Evolutionary conservation across 2,329 filamentous ascomycete genomes (phyloP), one percentile per base, ranked within the genome.

Genomic region (Gliomastix tumulicola): DNA sequence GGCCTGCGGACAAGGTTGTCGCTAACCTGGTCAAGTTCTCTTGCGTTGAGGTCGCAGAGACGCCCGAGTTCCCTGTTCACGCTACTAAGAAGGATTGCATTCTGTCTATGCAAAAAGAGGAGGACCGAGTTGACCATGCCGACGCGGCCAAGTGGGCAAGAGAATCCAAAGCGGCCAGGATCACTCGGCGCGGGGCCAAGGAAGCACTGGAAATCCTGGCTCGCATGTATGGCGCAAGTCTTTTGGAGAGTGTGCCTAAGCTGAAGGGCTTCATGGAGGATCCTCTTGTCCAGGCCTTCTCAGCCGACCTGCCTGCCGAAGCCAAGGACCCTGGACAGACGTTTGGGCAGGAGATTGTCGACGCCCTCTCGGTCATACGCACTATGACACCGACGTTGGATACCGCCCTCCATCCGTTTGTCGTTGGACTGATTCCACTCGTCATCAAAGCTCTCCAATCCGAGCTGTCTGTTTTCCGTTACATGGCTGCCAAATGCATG

Each of bases 1-100:
- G 82, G 13, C 88, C 94, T 11, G 89, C 92, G 13, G 89, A 96
- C 57, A 98, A 98, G 64, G 85, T 98, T 12, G 89, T 97, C 20
- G 82, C 86, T 32, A 98, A 98, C 53, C 63, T 98, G 36, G 87
- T 94, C 63, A 97, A 96, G 54, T 98, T 96, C 61, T 95, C 88
- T 44, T 98, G 92, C 53, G 88, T 96, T 51, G 92, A 98, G 56
- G 94, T 94, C 2, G 90, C 92, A 1, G 94, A 98, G 59, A 98
- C 94, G 0, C 92, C 92, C 1, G 92, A 97, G 52, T 97, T 97
- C 56, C 79, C 82, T 5, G 82, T 85, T 20, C 92, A 97, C 51
- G 84, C 84, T 3, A 59, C 69, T 30, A 82, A 94, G 51, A 84
- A 82, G 32, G 79, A 81, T 44, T 82, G 83, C 12, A 92, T 98